phyloP scores from a whole-genome alignment of 1,284 basidiomycete genomes.

The Papiliotrema terrestris region DNA sequence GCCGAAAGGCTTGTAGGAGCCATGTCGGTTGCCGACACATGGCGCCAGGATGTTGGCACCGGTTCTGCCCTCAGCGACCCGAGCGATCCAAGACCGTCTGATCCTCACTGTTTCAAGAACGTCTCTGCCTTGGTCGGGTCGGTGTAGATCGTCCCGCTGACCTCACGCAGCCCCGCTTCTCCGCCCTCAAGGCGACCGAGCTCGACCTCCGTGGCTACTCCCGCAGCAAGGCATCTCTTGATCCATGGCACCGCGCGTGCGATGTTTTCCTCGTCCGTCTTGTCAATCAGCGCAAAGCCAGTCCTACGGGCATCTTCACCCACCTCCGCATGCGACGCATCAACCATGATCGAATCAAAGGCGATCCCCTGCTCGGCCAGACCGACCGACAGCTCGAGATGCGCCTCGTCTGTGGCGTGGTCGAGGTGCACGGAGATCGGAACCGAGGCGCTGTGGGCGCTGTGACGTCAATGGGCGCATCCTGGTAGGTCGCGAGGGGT shows the following conservation, averaged over 20 bases:
- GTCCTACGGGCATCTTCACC: not conserved
- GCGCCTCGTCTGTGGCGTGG: slow-evolving; percentile 51
- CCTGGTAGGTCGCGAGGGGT: not conserved
- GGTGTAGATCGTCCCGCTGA: slow-evolving; percentile 49
- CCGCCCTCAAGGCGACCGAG: slow-evolving; percentile 51
- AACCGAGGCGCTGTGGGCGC: slow-evolving; percentile 50
- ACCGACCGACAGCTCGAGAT: slow-evolving; percentile 48
- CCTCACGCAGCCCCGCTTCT: slow-evolving; percentile 50
- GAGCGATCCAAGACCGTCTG: not conserved
- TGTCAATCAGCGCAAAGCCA: not conserved
- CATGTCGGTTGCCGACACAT: slow-evolving; percentile 52
- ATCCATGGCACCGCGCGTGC: slow-evolving; percentile 44
- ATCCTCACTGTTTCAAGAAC: slow-evolving; percentile 42
- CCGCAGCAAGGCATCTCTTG: slow-evolving; percentile 38
- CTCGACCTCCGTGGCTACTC: slow-evolving; percentile 53
- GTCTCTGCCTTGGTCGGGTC: slow-evolving; percentile 48
- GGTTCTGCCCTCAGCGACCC: slow-evolving; percentile 24
- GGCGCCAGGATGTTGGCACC: slow-evolving; percentile 51
- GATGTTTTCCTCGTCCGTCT: slow-evolving; percentile 49
- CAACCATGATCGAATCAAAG: slow-evolving; percentile 50
- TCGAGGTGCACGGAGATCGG: slow-evolving; percentile 50
- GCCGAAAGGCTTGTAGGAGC: slow-evolving; percentile 44
- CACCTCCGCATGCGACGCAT: slow-evolving; percentile 47
- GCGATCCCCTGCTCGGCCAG: slow-evolving; percentile 47
- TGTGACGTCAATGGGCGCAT: slow-evolving; percentile 55